Base-by-base conservation (phyloP, 2,329 filamentous ascomycete genomes). In the Domatiomyces globalis region DNA sequence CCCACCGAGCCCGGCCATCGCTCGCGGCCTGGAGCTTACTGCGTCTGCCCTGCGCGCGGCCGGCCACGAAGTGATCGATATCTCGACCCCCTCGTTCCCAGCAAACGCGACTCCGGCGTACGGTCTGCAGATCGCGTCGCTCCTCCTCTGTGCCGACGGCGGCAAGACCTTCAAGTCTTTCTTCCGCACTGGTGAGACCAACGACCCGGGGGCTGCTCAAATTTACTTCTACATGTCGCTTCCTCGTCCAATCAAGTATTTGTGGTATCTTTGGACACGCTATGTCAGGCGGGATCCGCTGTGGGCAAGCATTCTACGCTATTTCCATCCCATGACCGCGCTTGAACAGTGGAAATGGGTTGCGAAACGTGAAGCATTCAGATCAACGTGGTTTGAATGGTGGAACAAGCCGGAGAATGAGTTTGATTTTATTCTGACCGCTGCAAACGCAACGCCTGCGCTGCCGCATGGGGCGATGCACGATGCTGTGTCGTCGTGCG, bases 241-340 rank as follows among this genome's bases (percentile, higher is more conserved):
- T 12, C 84, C 87, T 12, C 72, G 80, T 5, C 79, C 84, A 4
- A 63, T 94, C 59, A 87, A 87, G 65, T 94, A 84, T 65, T 62
- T 92, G n/a, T 87, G 94, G 71, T 92, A 88, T 65, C 77, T 88
- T 5, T 95, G 85, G 77, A 83, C 92, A n/a, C 84, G 83, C 62
- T 94, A 95, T 65, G 72, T 95, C 55, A 79, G 81, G 50, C 71
- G 80, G 9, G 88, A 95, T 64, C 66, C 71, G 1, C 68, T 89
- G 47, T 94, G 87, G 85, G 87, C 88, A 0, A 83, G 80, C 0
- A 68, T 95, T 5, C 70, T 95, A 46, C 74, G 76, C 44, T 73
- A 83, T 60, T 94, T 86, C 78, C 76, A 80, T 49, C 76, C 79
- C 50, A 88, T 89, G 69, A 80, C 76, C 9, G 83, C 84, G 1